Evolutionary conservation across 2,329 filamentous ascomycete species (phyloP).

Genomic region (Alternaria longipes): DNA sequence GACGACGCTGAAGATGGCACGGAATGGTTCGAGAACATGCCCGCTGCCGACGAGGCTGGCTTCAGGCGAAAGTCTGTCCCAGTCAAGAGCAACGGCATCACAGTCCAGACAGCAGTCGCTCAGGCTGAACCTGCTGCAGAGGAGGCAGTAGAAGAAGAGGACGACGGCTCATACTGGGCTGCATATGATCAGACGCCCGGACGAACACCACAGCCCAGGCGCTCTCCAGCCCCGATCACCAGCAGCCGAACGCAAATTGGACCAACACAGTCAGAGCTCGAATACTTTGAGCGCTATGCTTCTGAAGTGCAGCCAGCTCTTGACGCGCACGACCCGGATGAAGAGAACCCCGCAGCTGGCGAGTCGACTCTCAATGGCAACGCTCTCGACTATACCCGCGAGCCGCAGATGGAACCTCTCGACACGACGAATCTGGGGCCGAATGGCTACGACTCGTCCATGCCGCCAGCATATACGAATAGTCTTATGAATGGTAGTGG

Average conservation of each 20-base stretch:
- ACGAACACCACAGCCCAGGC: slow-evolving; percentile 57
- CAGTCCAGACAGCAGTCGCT: slow-evolving; percentile 17
- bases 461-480: slow-evolving; percentile 35
- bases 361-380: slow-evolving; percentile 66
- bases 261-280: slow-evolving; percentile 65
- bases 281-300: slow-evolving; percentile 80
- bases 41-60: slow-evolving; percentile 67
- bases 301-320: slow-evolving; percentile 79
- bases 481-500: slow-evolving; percentile 10
- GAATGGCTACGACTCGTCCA: slow-evolving; percentile 43
- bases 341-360: slow-evolving; percentile 60
- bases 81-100: slow-evolving; percentile 28
- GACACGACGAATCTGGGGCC: slow-evolving; percentile 50
- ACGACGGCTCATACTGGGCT: slow-evolving; percentile 85
- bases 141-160: slow-evolving; percentile 58
- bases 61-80: slow-evolving; percentile 39
- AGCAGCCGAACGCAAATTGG: slow-evolving; percentile 48
- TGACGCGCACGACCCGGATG: slow-evolving; percentile 83
- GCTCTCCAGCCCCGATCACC: slow-evolving; percentile 67
- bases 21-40: slow-evolving; percentile 65
- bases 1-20: slow-evolving; percentile 65
- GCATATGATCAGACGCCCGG: slow-evolving; percentile 73
- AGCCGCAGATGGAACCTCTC: slow-evolving; percentile 56
- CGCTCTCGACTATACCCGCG: slow-evolving; percentile 53
- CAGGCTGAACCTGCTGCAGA: slow-evolving; percentile 28